phyloP scores from a whole-genome alignment of 2,329 filamentous ascomycete species.

The Talaromyces funiculosus region DNA sequence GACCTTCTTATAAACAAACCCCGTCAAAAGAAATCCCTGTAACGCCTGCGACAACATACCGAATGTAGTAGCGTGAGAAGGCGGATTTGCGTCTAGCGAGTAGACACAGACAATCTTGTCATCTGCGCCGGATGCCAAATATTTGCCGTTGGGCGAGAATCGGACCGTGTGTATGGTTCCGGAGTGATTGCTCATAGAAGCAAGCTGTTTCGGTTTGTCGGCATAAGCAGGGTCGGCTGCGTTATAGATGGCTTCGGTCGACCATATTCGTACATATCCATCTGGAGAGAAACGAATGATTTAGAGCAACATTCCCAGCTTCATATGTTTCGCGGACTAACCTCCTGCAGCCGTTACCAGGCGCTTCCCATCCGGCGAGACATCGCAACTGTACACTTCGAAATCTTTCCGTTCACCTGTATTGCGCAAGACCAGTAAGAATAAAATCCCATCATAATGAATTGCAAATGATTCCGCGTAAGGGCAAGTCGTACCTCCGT shows the following conservation, averaged over 20 bases:
- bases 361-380: slow-evolving; percentile 87
- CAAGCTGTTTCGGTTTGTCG: slow-evolving; percentile 81
- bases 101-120: slow-evolving; percentile 99
- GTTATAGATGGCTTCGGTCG: slow-evolving; percentile 85
- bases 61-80: slow-evolving; percentile 70
- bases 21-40: background rate
- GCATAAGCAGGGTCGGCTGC: slow-evolving; percentile 65
- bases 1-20: slow-evolving; percentile 1
- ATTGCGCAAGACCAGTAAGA: background rate
- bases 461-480: background rate
- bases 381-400: slow-evolving; percentile 96
- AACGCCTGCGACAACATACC: slow-evolving; percentile 47
- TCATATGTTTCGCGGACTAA: slow-evolving; percentile 38
- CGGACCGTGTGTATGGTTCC: slow-evolving; percentile 96
- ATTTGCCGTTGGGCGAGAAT: slow-evolving; percentile 91
- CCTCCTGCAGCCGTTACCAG: slow-evolving; percentile 91
- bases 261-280: slow-evolving; percentile 96
- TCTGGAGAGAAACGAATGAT: slow-evolving; percentile 47
- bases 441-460: too few species aligned
- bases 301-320: background rate
- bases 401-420: slow-evolving; percentile 93
- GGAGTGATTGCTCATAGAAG: slow-evolving; percentile 96
- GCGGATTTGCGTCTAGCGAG: slow-evolving; percentile 75
- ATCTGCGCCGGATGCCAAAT: slow-evolving; percentile 92
- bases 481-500: slow-evolving; percentile 60